Evolutionary conservation across 108 stramenopile species (phyloP), one percentile per base, ranked within the genome.

Genomic region (Pseudonitzschia delicatissima): DNA sequence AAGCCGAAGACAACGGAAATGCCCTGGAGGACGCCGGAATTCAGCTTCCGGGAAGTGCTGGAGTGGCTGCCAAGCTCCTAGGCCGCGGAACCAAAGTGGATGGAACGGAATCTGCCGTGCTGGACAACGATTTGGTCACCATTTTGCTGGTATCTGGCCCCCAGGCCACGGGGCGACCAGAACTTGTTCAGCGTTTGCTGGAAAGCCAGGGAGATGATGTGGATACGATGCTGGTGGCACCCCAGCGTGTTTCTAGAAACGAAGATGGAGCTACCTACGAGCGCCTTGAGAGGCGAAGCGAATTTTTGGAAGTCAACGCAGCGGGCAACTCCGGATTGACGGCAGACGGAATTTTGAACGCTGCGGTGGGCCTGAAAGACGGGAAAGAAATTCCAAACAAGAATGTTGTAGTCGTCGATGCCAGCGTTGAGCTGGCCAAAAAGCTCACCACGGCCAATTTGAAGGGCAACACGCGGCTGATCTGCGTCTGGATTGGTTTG

Each of bases 401-500:
- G 60, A 61, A 61, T 36, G 75, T 90, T 32, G 87, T 87, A 2
- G 87, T 94, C n/a, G 72, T 94, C 9, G 87, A 94, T 81, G 89
- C 89, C 8, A 77, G 81, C 63, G 90, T 91, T 15, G 74, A 66
- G 0, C 33, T 85, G 35, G 83, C 84, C 34, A 82, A 79, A 67
- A 76, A 82, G 50, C 85, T 40, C 57, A n/a, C 53, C 5, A 13
- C 29, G 15, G 9, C 53, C 18, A 66, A 35, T 5, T 6, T 40
- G 12, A 13, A 85, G n/a, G 35, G 76, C 3, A 87, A 82, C 34
- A 60, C 79, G 21, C 78, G 87, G 21, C 49, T 93, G 29, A 72
- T 94, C 60, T 85, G 85, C 17, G 87, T 94, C 15, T 94, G 93
- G 93, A 80, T 94, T 26, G 82, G 88, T 8, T 69, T 91, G 45